phyloP scores from a whole-genome alignment of 768 basidiomycete species.

The Leccinellum rugosiceps region DNA sequence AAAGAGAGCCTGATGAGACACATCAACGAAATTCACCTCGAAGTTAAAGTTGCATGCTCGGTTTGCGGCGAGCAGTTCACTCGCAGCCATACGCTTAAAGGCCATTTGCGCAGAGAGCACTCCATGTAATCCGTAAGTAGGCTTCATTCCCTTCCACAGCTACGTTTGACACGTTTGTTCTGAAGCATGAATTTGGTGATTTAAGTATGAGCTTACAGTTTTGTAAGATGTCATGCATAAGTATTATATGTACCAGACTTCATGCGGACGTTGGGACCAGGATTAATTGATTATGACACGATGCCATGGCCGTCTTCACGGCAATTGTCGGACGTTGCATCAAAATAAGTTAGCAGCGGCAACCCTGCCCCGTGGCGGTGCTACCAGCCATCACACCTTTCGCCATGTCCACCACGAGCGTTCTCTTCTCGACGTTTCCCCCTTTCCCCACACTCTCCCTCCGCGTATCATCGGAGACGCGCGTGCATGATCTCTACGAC shows the following conservation, averaged over 20 bases:
- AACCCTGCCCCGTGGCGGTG: too few species aligned
- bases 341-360: too few species aligned
- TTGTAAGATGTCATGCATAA: too few species aligned
- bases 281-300: too few species aligned
- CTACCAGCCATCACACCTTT: background rate
- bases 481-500: conserved; percentile 39
- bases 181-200: background rate
- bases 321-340: too few species aligned
- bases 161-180: background rate
- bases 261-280: too few species aligned
- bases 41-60: conserved; percentile 8
- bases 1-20: conserved; percentile 28
- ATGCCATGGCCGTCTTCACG: too few species aligned
- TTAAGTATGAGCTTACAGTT: too few species aligned
- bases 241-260: too few species aligned
- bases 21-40: conserved; percentile 24
- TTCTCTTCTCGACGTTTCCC: conserved; percentile 58
- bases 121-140: background rate
- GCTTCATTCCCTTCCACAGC: background rate
- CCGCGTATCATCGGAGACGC: conserved; percentile 39
- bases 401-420: conserved; percentile 45
- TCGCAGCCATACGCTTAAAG: conserved; percentile 18
- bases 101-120: conserved; percentile 15
- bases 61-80: conserved; percentile 23
- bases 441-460: conserved; percentile 59